phyloP scores from a whole-genome alignment of 768 basidiomycete genomes.

The Phanerochaete sordida region DNA sequence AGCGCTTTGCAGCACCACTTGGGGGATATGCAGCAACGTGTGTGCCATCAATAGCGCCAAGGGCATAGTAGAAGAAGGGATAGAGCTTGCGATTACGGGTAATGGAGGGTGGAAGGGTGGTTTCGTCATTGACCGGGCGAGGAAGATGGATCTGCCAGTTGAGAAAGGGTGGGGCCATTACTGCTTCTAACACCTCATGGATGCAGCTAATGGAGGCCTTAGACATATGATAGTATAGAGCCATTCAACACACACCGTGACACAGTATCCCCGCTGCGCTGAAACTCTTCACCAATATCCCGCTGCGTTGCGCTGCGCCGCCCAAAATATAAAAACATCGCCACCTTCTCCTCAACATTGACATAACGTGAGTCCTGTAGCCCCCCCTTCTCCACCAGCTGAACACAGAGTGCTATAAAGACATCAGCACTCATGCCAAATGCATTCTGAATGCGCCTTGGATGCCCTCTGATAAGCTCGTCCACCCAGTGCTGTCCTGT shows the following conservation, averaged over 20 bases:
- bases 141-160: background rate
- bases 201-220: background rate
- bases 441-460: background rate
- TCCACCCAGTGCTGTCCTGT: constrained; percentile 6
- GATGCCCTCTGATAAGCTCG: constrained; percentile 9
- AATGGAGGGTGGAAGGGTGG: constrained; percentile 20
- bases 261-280: constrained; percentile 19
- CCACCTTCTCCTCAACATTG: constrained; percentile 15
- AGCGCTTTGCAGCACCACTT: constrained; percentile 9
- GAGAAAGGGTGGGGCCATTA: background rate
- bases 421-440: constrained; percentile 6
- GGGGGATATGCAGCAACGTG: constrained; percentile 23
- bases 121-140: constrained; percentile 11
- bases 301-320: constrained; percentile 19
- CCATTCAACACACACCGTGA: constrained; percentile 23
- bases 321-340: constrained; percentile 27
- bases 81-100: constrained; percentile 27
- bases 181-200: background rate
- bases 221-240: constrained; percentile 17
- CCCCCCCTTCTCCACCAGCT: constrained; percentile 3
- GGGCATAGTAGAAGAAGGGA: constrained; percentile 29
- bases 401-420: constrained; percentile 4
- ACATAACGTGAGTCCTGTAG: background rate
- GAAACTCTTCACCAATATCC: constrained; percentile 27
- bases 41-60: constrained; percentile 34